Conservation (phyloP, 116 monocot species). For the Trichopus zeylanicus region DNA sequence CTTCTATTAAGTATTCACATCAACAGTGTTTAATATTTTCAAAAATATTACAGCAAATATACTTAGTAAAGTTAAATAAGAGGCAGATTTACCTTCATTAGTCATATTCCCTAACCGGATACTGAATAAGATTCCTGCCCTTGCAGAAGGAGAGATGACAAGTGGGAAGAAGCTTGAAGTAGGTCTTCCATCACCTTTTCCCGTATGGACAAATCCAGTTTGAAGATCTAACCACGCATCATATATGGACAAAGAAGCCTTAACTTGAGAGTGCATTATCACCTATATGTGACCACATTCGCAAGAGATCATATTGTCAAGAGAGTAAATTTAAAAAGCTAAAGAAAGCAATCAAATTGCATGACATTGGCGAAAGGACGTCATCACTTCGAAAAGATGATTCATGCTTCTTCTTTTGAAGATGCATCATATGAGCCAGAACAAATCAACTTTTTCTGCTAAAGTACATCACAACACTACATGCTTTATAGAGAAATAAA, state of each 20-base stretch:
- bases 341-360: background rate
- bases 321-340: no score
- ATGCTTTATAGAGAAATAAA: no score
- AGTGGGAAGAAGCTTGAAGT: conserved; percentile 73
- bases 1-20: no score
- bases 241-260: conserved; percentile 57
- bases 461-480: no score
- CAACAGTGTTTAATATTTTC: no score
- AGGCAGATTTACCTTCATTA: conserved; percentile 34
- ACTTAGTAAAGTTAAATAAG: no score
- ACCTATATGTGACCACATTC: conserved; percentile 23
- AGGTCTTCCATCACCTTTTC: conserved; percentile 64
- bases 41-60: background rate
- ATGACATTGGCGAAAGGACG: background rate
- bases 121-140: conserved; percentile 70
- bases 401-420: no score
- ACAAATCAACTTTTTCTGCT: no score
- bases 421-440: no score
- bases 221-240: conserved; percentile 93
- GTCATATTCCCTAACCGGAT: conserved; percentile 22
- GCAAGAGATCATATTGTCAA: background rate
- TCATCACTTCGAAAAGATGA: no score
- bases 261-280: conserved; percentile 85
- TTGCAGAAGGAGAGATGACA: conserved; percentile 67
- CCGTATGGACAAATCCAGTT: conserved; percentile 65